Conservation (phyloP, 2,329 filamentous ascomycete genomes). For the Cladophialophora exuberans region DNA sequence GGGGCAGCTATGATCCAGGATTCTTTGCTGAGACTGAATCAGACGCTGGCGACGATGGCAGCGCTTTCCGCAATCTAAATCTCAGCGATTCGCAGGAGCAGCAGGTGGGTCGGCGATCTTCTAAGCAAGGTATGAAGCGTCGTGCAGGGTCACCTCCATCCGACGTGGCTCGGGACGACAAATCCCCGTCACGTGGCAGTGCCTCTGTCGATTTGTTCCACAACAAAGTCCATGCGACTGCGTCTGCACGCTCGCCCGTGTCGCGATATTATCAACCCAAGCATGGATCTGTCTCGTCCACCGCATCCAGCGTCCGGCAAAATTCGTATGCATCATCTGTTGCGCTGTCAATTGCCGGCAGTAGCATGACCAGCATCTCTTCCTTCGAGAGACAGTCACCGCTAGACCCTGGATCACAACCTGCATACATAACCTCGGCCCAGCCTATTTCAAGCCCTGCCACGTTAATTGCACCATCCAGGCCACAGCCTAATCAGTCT, state of each 20-base stretch:
- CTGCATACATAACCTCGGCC: slow-evolving; percentile 54
- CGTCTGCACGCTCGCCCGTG: slow-evolving; percentile 53
- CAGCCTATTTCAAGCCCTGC: slow-evolving; percentile 44
- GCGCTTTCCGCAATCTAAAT: slow-evolving; percentile 41
- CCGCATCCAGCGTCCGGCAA: slow-evolving; percentile 64
- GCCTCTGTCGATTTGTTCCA: slow-evolving; percentile 15
- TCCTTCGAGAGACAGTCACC: slow-evolving; percentile 66
- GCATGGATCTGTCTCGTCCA: slow-evolving; percentile 67
- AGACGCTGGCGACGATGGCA: slow-evolving; percentile 45
- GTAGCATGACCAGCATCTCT: slow-evolving; percentile 67
- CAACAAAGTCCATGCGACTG: slow-evolving; percentile 14
- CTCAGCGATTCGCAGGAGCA: slow-evolving; percentile 44
- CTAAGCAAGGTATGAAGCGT: slow-evolving; percentile 63
- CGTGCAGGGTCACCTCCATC: slow-evolving; percentile 66
- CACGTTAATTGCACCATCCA: slow-evolving; percentile 39
- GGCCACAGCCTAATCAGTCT: slow-evolving; percentile 35
- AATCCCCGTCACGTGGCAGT: slow-evolving; percentile 35
- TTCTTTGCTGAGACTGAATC: slow-evolving; percentile 55
- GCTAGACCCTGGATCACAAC: slow-evolving; percentile 58
- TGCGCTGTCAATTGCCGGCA: slow-evolving; percentile 61
- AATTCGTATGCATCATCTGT: slow-evolving; percentile 66
- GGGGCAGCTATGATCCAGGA: slow-evolving; percentile 66
- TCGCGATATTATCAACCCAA: slow-evolving; percentile 56
- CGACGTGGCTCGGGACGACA: slow-evolving; percentile 49
- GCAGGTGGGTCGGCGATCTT: slow-evolving; percentile 37